phyloP scores from a whole-genome alignment of 2,329 filamentous ascomycete species.

The Dryadomyces quercivorus region DNA sequence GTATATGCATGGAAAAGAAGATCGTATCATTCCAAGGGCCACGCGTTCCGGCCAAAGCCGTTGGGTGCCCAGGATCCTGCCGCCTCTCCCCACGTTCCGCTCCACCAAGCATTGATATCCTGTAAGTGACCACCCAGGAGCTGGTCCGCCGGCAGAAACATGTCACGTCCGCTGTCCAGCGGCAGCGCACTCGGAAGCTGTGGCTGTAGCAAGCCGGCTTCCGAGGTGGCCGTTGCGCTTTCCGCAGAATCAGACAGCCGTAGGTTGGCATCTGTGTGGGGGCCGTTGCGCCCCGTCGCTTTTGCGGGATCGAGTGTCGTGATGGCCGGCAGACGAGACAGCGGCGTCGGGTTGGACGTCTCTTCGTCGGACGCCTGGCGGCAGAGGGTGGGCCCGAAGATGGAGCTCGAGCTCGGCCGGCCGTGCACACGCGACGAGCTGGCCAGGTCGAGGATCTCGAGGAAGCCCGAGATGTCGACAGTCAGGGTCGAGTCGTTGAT shows the following conservation, averaged over 20 bases:
- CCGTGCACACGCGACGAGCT: neutral
- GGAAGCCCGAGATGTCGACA: constrained; percentile 2
- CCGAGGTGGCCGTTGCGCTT: neutral
- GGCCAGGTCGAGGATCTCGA: constrained; percentile 3
- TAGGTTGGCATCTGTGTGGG: neutral
- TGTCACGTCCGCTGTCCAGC: neutral
- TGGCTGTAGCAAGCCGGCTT: neutral
- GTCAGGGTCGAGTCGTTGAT: constrained; percentile 1
- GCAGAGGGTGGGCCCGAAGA: neutral
- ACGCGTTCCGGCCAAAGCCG: neutral
- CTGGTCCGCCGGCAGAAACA: constrained; percentile 3
- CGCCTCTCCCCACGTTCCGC: constrained; percentile 2
- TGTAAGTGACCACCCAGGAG: constrained; percentile 2
- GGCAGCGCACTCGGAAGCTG: neutral
- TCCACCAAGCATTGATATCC: constrained; percentile 3
- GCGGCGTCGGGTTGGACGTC: neutral
- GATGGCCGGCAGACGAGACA: neutral
- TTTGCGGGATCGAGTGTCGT: neutral
- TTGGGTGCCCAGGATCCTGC: neutral
- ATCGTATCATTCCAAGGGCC: neutral
- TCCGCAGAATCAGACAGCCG: neutral
- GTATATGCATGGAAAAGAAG: too few species aligned
- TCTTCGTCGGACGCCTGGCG: neutral
- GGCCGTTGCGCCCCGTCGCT: neutral
- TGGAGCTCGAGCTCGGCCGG: neutral